Evolutionary conservation across 2,329 filamentous ascomycete species (phyloP).

Genomic region (Dactylellina sp.): DNA sequence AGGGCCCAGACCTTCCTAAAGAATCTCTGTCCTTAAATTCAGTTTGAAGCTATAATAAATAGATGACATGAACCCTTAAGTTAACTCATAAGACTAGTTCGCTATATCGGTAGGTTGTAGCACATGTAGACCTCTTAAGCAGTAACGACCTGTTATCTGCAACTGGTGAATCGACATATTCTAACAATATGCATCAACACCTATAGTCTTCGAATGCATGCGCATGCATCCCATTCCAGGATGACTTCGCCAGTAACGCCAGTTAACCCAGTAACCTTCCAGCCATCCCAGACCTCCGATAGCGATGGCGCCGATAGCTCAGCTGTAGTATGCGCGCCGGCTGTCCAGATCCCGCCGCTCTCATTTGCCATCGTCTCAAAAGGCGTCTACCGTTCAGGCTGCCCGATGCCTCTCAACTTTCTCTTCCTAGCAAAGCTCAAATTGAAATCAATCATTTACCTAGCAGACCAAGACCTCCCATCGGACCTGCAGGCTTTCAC

Average conservation of each 20-base stretch:
- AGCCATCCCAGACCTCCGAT: neutral
- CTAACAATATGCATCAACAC: neutral
- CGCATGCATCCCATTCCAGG: neutral
- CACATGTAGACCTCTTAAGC: too few species aligned
- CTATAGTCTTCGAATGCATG: neutral
- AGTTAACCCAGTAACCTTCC: neutral
- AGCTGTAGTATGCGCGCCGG: constrained; percentile 1
- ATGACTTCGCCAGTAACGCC: constrained; percentile 2
- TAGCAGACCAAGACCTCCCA: constrained; percentile 58
- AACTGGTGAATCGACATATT: too few species aligned
- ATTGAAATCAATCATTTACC: constrained; percentile 59
- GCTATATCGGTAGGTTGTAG: too few species aligned
- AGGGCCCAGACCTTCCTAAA: too few species aligned
- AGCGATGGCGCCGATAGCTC: neutral
- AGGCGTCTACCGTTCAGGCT: constrained; percentile 59
- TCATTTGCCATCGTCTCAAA: constrained; percentile 59
- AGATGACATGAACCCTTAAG: too few species aligned
- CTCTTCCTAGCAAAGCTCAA: constrained; percentile 59
- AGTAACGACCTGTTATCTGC: too few species aligned
- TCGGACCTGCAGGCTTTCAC: constrained; percentile 57
- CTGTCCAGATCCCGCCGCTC: constrained; percentile 58
- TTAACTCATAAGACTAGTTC: too few species aligned
- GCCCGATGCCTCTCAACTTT: constrained; percentile 60
- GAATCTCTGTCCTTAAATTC: too few species aligned
- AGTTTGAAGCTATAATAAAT: too few species aligned